These are phyloP conservation scores for Mimosa bimucronata DNA, from an alignment of 306 rosid species.

Conservation along the genomic window DNA sequence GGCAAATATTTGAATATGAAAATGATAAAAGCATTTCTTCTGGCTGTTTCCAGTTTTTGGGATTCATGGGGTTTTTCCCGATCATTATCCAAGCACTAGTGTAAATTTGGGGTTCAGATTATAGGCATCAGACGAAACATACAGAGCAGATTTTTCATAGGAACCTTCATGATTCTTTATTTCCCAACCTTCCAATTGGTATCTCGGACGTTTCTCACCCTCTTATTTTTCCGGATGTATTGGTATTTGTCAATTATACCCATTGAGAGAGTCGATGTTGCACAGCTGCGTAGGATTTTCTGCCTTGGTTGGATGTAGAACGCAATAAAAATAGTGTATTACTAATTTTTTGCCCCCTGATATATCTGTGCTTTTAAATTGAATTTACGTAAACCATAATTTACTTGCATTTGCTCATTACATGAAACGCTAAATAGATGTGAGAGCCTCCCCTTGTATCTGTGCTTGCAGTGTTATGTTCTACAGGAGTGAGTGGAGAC, in stretches of 20 bases:
- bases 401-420: not conserved
- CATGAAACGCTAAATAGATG: not conserved
- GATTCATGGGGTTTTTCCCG: slow-evolving; percentile 60
- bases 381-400: not conserved
- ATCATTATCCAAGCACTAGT: slow-evolving; percentile 81
- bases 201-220: slow-evolving; percentile 14
- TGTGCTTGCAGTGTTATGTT: not conserved
- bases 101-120: slow-evolving; percentile 74
- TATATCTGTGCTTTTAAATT: not conserved
- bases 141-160: slow-evolving; percentile 49
- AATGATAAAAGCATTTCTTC: slow-evolving; percentile 46
- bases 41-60: too few relatives aligned
- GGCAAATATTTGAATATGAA: slow-evolving; percentile 30
- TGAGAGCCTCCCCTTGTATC: too few relatives aligned
- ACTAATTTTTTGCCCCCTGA: slow-evolving; percentile 5
- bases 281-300: slow-evolving; percentile 33
- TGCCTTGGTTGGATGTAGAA: slow-evolving; percentile 31
- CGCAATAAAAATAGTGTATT: slow-evolving; percentile 37
- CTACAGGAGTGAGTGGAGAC: too few relatives aligned
- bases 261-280: slow-evolving; percentile 41
- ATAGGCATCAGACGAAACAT: slow-evolving; percentile 53
- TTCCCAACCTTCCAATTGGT: not conserved
- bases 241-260: slow-evolving; percentile 43
- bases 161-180: slow-evolving; percentile 44
- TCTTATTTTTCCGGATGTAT: slow-evolving; percentile 37